These are phyloP conservation scores for Arctium lappa DNA, from an alignment of 129 eudicot species.

Conservation along the genomic window DNA sequence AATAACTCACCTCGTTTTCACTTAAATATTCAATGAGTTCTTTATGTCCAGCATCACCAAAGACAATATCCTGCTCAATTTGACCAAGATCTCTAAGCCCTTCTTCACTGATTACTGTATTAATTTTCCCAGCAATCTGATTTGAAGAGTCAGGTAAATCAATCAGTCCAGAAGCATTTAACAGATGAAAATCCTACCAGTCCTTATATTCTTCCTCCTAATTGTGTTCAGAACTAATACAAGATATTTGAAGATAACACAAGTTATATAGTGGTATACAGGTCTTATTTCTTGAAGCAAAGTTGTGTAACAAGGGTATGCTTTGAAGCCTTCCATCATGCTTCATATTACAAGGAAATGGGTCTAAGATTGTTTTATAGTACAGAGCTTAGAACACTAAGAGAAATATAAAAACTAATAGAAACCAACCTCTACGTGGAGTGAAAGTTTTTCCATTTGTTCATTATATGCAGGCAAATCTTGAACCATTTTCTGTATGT, in stretches of 20 bases:
- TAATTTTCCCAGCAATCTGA: slow-evolving; percentile 95
- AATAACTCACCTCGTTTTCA: slow-evolving; percentile 53
- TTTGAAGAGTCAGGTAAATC: slow-evolving; percentile 6
- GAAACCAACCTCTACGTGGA: slow-evolving; percentile 81
- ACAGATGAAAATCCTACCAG: background rate
- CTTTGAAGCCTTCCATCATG: background rate
- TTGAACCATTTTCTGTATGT: slow-evolving; percentile 97
- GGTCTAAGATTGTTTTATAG: background rate
- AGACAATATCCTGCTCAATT: slow-evolving; percentile 95
- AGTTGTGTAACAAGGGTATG: background rate
- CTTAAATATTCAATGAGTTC: slow-evolving; percentile 69
- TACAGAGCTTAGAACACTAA: background rate
- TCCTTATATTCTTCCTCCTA: background rate
- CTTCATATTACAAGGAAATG: background rate
- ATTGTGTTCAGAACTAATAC: background rate
- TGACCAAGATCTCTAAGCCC: slow-evolving; percentile 96
- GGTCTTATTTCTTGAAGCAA: background rate
- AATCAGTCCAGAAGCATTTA: slow-evolving; percentile 20
- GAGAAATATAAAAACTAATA: background rate
- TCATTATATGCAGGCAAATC: slow-evolving; percentile 90
- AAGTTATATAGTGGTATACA: background rate
- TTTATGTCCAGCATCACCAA: slow-evolving; percentile 96
- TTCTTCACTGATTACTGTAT: slow-evolving; percentile 54
- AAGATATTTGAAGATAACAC: background rate
- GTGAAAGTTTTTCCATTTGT: slow-evolving; percentile 82